phyloP scores from a whole-genome alignment of 495 filamentous ascomycete species.

The Penicillium ochrochloron region DNA sequence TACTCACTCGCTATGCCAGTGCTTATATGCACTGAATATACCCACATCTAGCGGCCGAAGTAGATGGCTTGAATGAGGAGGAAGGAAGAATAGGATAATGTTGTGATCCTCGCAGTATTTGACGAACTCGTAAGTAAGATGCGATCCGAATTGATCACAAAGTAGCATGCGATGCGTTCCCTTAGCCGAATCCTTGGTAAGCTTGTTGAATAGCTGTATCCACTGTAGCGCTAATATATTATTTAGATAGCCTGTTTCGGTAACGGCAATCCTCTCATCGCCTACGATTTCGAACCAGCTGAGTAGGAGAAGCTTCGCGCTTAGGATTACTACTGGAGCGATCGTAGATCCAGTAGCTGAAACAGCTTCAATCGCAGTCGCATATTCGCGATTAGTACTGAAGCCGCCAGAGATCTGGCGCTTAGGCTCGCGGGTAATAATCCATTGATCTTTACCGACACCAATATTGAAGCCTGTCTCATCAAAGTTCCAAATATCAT shows the following conservation, averaged over 20 bases:
- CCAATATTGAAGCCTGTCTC: background rate
- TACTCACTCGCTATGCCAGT: background rate
- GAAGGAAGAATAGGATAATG: background rate
- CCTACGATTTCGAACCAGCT: background rate
- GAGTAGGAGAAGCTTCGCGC: background rate
- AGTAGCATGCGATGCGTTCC: background rate
- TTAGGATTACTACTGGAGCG: background rate
- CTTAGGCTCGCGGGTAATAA: background rate
- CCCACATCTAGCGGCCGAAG: background rate
- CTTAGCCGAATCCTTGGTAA: background rate
- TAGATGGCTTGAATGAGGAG: background rate
- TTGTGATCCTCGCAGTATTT: background rate
- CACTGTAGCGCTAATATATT: background rate
- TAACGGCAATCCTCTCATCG: background rate
- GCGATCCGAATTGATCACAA: background rate
- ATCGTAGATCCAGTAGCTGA: background rate
- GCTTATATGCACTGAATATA: background rate
- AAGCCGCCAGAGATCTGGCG: background rate
- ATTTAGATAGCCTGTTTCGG: background rate
- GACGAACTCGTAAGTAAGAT: background rate
- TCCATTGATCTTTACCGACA: background rate
- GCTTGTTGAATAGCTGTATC: background rate
- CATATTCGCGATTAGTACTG: background rate
- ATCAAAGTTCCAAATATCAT: conserved; percentile 1
- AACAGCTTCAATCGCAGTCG: background rate